phyloP scores from a whole-genome alignment of 306 rosid species.

The Senna tora region DNA sequence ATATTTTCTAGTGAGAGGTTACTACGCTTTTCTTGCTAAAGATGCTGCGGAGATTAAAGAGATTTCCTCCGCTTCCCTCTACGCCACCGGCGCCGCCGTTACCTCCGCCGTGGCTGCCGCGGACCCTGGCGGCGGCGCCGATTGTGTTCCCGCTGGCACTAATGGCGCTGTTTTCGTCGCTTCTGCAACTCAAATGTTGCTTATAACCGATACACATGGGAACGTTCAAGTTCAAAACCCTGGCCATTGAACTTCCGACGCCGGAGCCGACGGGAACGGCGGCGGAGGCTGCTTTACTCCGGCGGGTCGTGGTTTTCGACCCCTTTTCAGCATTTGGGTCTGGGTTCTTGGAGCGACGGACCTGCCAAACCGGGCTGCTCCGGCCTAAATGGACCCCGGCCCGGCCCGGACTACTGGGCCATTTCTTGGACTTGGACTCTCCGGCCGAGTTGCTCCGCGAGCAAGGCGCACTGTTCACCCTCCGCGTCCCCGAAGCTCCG shows the following conservation, averaged over 20 bases:
- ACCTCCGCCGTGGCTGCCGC: conserved; percentile 8
- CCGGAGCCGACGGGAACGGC: not conserved
- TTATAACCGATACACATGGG: conserved; percentile 70
- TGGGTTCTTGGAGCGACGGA: conserved; percentile 54
- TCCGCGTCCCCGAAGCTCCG: conserved; percentile 55
- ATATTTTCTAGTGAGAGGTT: conserved; percentile 46
- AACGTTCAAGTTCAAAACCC: conserved; percentile 72
- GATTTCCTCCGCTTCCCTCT: conserved; percentile 44
- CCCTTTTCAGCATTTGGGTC: conserved; percentile 47
- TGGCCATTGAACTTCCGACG: conserved; percentile 31
- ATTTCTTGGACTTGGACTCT: conserved; percentile 78
- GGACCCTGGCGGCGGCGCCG: not conserved
- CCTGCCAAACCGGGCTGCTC: conserved; percentile 95
- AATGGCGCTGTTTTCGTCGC: conserved; percentile 50
- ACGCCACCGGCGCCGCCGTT: conserved; percentile 30
- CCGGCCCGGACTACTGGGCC: conserved; percentile 82
- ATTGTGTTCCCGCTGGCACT: conserved; percentile 14
- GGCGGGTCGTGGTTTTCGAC: conserved; percentile 45
- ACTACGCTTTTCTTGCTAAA: conserved; percentile 63
- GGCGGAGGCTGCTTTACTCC: conserved; percentile 35
- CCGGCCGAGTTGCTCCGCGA: conserved; percentile 90
- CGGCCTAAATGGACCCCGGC: conserved; percentile 79
- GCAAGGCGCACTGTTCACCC: conserved; percentile 89
- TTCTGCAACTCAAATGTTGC: conserved; percentile 60
- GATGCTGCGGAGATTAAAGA: conserved; percentile 69